These are phyloP conservation scores for Penicillium sp. DNA, from an alignment of 2,329 filamentous ascomycete genomes.

Conservation along the genomic window DNA sequence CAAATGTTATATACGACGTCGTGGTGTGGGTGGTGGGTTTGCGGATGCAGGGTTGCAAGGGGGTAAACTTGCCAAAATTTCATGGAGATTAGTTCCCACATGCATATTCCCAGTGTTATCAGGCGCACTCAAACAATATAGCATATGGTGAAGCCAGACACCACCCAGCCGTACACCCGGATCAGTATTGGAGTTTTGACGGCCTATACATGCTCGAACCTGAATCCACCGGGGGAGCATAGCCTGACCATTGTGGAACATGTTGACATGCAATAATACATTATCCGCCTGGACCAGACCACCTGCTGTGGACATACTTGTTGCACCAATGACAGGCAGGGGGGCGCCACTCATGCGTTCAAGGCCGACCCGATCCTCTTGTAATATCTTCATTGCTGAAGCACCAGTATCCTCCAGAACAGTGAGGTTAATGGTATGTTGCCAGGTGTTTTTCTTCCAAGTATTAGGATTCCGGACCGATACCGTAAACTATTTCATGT, in stretches of 20 bases:
- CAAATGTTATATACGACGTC: background rate
- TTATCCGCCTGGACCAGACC: background rate
- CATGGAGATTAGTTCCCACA: background rate
- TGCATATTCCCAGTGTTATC: background rate
- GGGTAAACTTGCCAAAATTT: background rate
- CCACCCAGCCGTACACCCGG: background rate
- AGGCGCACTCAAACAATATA: background rate
- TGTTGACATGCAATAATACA: background rate
- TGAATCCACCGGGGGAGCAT: background rate
- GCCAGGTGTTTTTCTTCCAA: background rate
- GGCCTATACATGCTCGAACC: background rate
- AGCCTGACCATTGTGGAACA: background rate
- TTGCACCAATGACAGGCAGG: background rate
- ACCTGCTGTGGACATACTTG: background rate
- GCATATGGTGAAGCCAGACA: background rate
- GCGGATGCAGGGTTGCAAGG: background rate
- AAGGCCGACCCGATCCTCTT: accelerated
- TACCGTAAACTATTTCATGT: background rate
- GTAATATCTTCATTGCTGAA: background rate
- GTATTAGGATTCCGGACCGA: background rate
- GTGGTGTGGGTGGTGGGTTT: background rate
- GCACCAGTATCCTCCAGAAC: background rate
- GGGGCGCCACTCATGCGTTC: background rate
- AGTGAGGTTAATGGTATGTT: background rate
- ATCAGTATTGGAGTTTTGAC: too few species aligned